Evolutionary conservation across 257 asterid species (phyloP).

Genomic region (Coffea canephora): DNA sequence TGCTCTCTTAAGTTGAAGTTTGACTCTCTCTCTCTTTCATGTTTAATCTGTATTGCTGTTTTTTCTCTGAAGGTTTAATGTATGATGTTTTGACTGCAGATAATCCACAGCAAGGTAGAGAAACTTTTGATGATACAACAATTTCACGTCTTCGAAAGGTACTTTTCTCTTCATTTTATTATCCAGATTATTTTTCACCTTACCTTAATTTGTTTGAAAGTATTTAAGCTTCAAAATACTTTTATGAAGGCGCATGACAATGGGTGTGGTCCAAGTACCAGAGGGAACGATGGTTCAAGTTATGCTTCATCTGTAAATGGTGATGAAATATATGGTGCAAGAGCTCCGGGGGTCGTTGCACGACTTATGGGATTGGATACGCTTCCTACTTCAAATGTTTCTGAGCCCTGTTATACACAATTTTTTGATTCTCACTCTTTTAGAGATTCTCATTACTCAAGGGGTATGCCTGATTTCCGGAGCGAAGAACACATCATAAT

Average conservation of each 20-base stretch:
- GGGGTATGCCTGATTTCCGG: conserved; percentile 39
- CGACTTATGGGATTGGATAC: conserved; percentile 98
- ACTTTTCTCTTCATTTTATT: conserved; percentile 15
- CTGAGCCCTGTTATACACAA: conserved; percentile 49
- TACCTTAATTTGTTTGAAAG: conserved; percentile 4
- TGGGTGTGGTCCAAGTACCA: conserved; percentile 38
- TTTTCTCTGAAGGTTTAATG: conserved; percentile 9
- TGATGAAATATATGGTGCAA: conserved; percentile 55
- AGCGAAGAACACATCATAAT: conserved; percentile 74
- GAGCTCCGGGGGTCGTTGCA: conserved; percentile 94
- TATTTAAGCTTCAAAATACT: conserved; percentile 16
- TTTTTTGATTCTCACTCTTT: conserved; percentile 50
- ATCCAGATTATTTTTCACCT: conserved; percentile 13
- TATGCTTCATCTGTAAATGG: conserved; percentile 59
- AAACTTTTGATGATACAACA: conserved; percentile 42
- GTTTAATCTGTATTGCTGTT: neutral
- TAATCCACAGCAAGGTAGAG: conserved; percentile 61
- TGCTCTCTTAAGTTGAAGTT: conserved; percentile 3
- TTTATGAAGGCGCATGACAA: conserved; percentile 54
- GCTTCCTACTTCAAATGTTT: conserved; percentile 57
- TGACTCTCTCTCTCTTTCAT: neutral
- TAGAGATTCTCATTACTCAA: conserved; percentile 55
- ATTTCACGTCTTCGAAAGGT: conserved; percentile 62
- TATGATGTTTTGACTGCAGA: conserved; percentile 39
- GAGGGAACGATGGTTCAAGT: conserved; percentile 32